Base-by-base conservation (phyloP, 2,329 filamentous ascomycete species). In the Talaromyces marneffei region DNA sequence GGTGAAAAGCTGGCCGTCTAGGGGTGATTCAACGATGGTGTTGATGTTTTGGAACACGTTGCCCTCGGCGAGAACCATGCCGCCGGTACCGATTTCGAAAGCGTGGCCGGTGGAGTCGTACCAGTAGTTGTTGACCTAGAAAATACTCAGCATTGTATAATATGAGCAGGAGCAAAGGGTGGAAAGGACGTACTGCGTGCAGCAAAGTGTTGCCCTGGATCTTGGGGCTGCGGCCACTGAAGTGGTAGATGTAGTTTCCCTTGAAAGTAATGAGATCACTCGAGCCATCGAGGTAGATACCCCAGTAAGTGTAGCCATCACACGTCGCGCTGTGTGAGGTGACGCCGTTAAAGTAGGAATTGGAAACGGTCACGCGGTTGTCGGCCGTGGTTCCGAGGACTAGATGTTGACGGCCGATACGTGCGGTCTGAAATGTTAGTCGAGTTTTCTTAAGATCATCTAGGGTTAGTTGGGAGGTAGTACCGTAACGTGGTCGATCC, bases 301-400 rank as follows among this genome's bases (percentile, higher is more conserved):
- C 79, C 82, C 84, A 86, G 80, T 86, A 86, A 74, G 85, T 83
- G 71, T 83, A 78, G 42, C 76, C 78, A 68, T 86, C 77, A 72
- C 84, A 87, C 52, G 79, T 82, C 4, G 84, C 80, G 10, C 83
- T 85, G 75, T 78, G 86, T 18, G 73, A 70, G 35, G 79, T 79
- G 25, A 70, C 69, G 50, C 85, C 85, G 67, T 87, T 80, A 66
- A 87, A 81, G 68, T 84, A 81, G 73, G 70, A 78, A 79, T 87
- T 86, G 66, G 83, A 83, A 70, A 87, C 80, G 29, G 83, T 85
- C 20, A 87, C 81, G 48, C 82, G 81, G 70, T 78, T 79, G 66
- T 78, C 80, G 56, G 82, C 79, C 2, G 71, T 68, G 69, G 78
- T 81, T 63, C 85, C 84, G 55, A 83, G 78, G 55, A 86, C 84